Percentiles rank a stretch among this genome's conserved stretches.
phyloP scores from a whole-genome alignment of 2,329 filamentous ascomycete species.

The Botryotinia convoluta region DNA sequence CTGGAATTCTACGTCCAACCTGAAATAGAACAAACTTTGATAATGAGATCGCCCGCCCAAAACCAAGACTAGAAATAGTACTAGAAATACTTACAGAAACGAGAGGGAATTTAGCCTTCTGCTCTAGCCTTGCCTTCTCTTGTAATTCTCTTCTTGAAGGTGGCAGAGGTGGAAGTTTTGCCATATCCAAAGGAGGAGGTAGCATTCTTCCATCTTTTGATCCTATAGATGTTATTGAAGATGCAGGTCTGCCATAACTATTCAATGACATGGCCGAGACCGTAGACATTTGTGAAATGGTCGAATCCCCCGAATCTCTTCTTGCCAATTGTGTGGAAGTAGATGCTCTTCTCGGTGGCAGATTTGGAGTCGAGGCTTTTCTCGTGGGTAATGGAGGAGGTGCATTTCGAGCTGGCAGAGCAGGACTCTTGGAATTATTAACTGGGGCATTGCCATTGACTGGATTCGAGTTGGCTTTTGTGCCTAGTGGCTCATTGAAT shows the following conservation, averaged over 20 bases:
- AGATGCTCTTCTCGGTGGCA: slow-evolving; percentile 9
- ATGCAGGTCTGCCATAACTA: slow-evolving; percentile 40
- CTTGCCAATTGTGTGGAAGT: slow-evolving; percentile 39
- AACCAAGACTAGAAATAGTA: background rate
- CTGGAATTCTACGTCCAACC: background rate
- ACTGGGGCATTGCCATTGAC: slow-evolving; percentile 33
- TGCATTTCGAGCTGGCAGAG: slow-evolving; percentile 31
- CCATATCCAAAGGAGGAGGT: slow-evolving; percentile 54
- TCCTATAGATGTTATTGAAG: slow-evolving; percentile 47
- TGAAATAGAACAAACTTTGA: background rate
- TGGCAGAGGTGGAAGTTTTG: slow-evolving; percentile 57
- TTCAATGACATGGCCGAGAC: slow-evolving; percentile 52
- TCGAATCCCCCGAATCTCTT: slow-evolving; percentile 58
- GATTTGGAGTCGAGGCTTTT: slow-evolving; percentile 41
- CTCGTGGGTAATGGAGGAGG: slow-evolving; percentile 53
- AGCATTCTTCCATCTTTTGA: slow-evolving; percentile 49
- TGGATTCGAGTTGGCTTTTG: slow-evolving; percentile 30
- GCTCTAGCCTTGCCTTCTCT: slow-evolving; percentile 45
- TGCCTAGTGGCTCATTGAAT: slow-evolving; percentile 32
- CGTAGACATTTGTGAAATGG: slow-evolving; percentile 53
- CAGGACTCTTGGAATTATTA: slow-evolving; percentile 27
- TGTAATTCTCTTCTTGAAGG: slow-evolving; percentile 55
- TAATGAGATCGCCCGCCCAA: background rate
- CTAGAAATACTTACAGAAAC: slow-evolving; percentile 14
- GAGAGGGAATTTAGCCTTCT: slow-evolving; percentile 33